Evolutionary conservation across 306 rosid species (phyloP).

Genomic region (Casuarina equisetifolia): DNA sequence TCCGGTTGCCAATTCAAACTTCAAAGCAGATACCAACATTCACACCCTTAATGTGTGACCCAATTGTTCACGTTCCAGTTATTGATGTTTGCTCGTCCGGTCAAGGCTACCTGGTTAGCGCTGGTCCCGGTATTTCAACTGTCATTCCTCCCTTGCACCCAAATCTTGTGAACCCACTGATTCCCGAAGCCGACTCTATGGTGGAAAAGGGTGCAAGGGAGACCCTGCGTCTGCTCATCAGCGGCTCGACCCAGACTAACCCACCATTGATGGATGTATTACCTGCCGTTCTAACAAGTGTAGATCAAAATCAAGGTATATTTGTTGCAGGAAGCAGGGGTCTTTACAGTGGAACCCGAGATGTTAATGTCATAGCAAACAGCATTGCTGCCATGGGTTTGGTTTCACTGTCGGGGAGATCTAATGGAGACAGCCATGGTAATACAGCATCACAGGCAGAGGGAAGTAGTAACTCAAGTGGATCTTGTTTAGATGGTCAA

Average conservation of each 20-base stretch:
- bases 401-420: conserved; percentile 65
- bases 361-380: conserved; percentile 65
- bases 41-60: conserved; percentile 89
- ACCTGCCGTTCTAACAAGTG: conserved; percentile 66
- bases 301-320: conserved; percentile 48
- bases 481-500: conserved; percentile 42
- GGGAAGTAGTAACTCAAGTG: conserved; percentile 40
- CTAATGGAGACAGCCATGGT: conserved; percentile 32
- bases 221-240: conserved; percentile 77
- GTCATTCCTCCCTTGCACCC: conserved; percentile 73
- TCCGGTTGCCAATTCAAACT: conserved; percentile 60
- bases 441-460: conserved; percentile 29
- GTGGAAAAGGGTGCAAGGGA: conserved; percentile 89
- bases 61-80: conserved; percentile 88
- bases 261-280: conserved; percentile 57
- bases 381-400: conserved; percentile 88
- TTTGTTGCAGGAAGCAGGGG: conserved; percentile 82
- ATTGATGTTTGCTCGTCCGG: conserved; percentile 92
- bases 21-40: conserved; percentile 89
- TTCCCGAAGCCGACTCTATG: conserved; percentile 70
- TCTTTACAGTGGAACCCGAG: conserved; percentile 67
- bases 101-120: conserved; percentile 90
- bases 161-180: conserved; percentile 63
- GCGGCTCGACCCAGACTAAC: conserved; percentile 69
- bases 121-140: conserved; percentile 79